Conservation (phyloP, 805 yeast genomes). For the Candida glaebosa region DNA sequence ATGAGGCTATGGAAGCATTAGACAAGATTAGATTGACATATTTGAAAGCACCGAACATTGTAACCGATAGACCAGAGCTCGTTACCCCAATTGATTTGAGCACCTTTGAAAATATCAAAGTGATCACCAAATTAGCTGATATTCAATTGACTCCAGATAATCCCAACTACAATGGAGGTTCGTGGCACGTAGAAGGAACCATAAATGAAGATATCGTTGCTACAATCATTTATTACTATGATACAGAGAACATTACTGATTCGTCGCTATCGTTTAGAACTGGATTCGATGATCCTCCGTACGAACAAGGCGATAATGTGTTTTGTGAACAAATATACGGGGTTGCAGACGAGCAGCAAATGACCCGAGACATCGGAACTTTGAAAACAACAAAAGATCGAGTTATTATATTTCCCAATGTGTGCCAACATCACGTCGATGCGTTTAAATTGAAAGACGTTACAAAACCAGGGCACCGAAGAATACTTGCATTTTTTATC, state of each 20-base stretch:
- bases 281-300: constrained; percentile 27
- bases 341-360: constrained; percentile 23
- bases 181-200: constrained; percentile 44
- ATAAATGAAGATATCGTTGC: constrained; percentile 41
- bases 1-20: constrained; percentile 5
- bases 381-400: constrained; percentile 22
- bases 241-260: constrained; percentile 34
- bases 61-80: constrained; percentile 6
- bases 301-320: constrained; percentile 30
- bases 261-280: constrained; percentile 29
- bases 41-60: constrained; percentile 8
- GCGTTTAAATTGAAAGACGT: constrained; percentile 34
- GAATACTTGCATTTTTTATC: constrained; percentile 37
- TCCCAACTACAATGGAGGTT: constrained; percentile 36
- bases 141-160: constrained; percentile 40
- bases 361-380: constrained; percentile 23
- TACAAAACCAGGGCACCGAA: constrained; percentile 34
- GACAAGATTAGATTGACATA: constrained; percentile 9
- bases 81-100: constrained; percentile 13
- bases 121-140: constrained; percentile 38
- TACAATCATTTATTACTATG: constrained; percentile 38
- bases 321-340: constrained; percentile 26
- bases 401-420: constrained; percentile 36
- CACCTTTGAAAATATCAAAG: constrained; percentile 23
- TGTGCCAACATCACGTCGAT: constrained; percentile 37